Evolutionary conservation across 768 basidiomycete species (phyloP).

Genomic region (Phlebiopsis flavidoalba): DNA sequence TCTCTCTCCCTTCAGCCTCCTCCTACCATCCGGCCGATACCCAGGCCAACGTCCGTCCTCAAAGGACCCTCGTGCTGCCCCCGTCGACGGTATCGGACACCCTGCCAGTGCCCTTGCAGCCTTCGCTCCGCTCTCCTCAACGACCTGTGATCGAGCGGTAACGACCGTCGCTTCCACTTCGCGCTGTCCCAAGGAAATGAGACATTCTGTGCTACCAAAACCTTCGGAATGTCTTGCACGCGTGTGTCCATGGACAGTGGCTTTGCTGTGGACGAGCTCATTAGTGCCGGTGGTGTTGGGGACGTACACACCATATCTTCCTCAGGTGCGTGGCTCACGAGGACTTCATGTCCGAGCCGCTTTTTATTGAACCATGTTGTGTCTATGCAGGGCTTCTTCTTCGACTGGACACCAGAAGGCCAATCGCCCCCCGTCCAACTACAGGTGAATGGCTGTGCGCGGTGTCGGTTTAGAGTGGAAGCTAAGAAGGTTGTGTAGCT

Average conservation of each 20-base stretch:
- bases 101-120: background rate
- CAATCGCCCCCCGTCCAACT: slow-evolving; percentile 27
- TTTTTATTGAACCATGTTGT: background rate
- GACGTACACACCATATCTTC: slow-evolving; percentile 9
- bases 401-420: slow-evolving; percentile 25
- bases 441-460: slow-evolving; percentile 18
- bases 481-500: slow-evolving; percentile 15
- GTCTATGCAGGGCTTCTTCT: slow-evolving; percentile 23
- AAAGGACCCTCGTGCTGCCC: background rate
- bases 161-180: background rate
- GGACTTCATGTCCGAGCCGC: background rate
- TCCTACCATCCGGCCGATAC: background rate
- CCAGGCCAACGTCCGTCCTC: background rate
- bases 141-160: background rate
- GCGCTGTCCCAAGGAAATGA: background rate
- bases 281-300: slow-evolving; percentile 3
- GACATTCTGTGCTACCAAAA: background rate
- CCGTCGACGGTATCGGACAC: background rate
- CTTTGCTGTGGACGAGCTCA: slow-evolving; percentile 1
- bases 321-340: slow-evolving; percentile 3
- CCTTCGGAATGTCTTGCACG: background rate
- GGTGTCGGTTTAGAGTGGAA: background rate
- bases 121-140: background rate
- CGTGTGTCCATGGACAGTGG: background rate
- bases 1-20: background rate